These are phyloP conservation scores for Phytophthora pinifolia DNA, from an alignment of 352 stramenopile genomes.

Conservation along the genomic window DNA sequence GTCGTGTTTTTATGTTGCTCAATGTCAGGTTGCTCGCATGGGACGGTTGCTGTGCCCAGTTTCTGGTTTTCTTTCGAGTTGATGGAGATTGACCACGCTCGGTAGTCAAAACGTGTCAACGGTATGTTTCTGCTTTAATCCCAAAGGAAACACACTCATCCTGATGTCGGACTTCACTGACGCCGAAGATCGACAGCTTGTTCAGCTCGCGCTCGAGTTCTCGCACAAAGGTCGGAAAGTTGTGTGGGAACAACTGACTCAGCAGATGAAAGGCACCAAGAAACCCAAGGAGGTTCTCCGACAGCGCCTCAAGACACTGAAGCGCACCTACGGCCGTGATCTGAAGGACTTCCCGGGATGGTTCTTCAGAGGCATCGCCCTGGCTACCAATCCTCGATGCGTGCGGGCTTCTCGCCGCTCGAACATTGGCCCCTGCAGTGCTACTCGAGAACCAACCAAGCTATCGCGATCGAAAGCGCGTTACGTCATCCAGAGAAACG, in stretches of 20 bases:
- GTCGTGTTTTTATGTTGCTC: constrained; percentile 1
- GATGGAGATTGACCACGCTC: constrained; percentile 29
- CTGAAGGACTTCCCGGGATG: constrained; percentile 36
- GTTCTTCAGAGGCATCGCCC: constrained; percentile 34
- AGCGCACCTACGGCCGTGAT: constrained; percentile 41
- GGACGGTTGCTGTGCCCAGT: constrained; percentile 15
- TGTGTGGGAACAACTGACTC: constrained; percentile 32
- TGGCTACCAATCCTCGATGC: background rate
- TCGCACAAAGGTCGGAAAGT: constrained; percentile 20
- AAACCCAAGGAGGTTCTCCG: constrained; percentile 40
- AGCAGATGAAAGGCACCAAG: constrained; percentile 28
- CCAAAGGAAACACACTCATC: background rate
- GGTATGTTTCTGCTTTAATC: background rate
- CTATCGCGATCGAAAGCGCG: background rate
- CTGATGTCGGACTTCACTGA: constrained; percentile 64
- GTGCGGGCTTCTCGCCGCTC: background rate
- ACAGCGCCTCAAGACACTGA: constrained; percentile 60
- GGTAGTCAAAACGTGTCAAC: constrained; percentile 22
- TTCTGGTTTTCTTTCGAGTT: constrained; percentile 4
- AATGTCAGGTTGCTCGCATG: constrained; percentile 7
- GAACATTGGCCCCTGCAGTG: background rate
- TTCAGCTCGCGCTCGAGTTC: constrained; percentile 38
- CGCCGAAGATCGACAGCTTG: constrained; percentile 53
- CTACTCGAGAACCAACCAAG: constrained; percentile 5
- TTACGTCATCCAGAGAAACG: background rate